These are phyloP conservation scores for Termitomyces sp. DNA, from an alignment of 768 basidiomycete genomes.

Conservation along the genomic window DNA sequence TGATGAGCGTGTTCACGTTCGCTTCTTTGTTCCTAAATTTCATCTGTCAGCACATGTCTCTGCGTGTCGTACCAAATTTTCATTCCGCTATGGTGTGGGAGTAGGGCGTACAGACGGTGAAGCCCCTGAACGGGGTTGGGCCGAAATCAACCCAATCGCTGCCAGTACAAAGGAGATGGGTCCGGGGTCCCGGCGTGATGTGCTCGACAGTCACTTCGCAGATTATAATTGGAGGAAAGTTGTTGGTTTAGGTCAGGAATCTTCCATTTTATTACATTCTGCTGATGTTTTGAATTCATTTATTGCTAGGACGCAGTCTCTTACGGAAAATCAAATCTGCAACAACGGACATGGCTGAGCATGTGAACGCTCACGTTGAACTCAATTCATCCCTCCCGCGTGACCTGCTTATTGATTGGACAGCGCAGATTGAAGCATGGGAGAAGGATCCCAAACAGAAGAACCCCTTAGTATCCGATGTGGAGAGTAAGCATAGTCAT, in stretches of 20 bases:
- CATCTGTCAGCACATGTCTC: slow-evolving; percentile 20
- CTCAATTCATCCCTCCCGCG: slow-evolving; percentile 3
- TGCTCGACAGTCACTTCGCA: slow-evolving; percentile 23
- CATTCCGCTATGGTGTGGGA: slow-evolving; percentile 19
- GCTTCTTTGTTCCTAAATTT: slow-evolving; percentile 25
- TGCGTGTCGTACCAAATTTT: slow-evolving; percentile 19
- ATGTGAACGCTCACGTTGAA: slow-evolving; percentile 3
- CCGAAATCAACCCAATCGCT: slow-evolving; percentile 22
- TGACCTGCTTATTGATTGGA: slow-evolving; percentile 8
- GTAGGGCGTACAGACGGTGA: slow-evolving; percentile 32
- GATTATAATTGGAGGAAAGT: slow-evolving; percentile 27
- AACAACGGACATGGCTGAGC: slow-evolving; percentile 3
- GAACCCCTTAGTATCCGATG: slow-evolving; percentile 6
- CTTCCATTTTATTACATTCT: not conserved
- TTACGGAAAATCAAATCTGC: slow-evolving; percentile 8
- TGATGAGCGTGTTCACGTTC: not conserved
- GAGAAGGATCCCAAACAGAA: slow-evolving; percentile 2
- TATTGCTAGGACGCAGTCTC: slow-evolving; percentile 8
- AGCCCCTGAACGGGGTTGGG: slow-evolving; percentile 28
- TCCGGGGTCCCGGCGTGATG: slow-evolving; percentile 23
- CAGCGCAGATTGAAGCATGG: slow-evolving; percentile 12
- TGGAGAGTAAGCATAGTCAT: slow-evolving; percentile 6
- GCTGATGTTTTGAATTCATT: not conserved
- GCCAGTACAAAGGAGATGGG: slow-evolving; percentile 34
- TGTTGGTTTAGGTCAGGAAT: slow-evolving; percentile 17